These are phyloP conservation scores for Backusella parvicylindrica DNA, from an alignment of 192 early-diverging fungal species.

Conservation along the genomic window DNA sequence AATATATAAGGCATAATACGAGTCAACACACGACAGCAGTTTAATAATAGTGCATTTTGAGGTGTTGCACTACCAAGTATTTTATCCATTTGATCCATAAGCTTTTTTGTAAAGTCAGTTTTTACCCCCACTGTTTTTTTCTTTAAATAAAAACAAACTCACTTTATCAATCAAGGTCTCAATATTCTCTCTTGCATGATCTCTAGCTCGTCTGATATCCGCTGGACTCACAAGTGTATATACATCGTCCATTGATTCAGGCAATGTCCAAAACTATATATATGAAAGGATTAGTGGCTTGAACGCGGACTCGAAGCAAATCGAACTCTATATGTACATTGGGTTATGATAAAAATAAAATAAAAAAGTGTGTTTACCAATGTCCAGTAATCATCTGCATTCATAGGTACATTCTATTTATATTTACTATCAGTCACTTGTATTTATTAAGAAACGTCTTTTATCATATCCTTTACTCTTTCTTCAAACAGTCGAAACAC, in stretches of 20 bases:
- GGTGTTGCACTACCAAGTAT: constrained; percentile 42
- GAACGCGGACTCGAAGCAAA: too few relatives aligned
- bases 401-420: constrained; percentile 15
- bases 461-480: constrained; percentile 46
- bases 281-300: too few relatives aligned
- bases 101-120: background rate
- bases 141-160: background rate
- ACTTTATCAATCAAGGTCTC: constrained; percentile 75
- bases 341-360: background rate
- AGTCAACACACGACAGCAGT: constrained; percentile 80
- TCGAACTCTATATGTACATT: background rate
- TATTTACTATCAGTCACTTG: background rate
- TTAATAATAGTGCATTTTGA: constrained; percentile 58
- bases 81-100: constrained; percentile 45
- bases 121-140: background rate
- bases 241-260: constrained; percentile 74
- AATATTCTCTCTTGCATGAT: constrained; percentile 73
- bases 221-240: constrained; percentile 80
- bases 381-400: constrained; percentile 25
- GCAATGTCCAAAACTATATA: constrained; percentile 71
- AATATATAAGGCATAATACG: constrained; percentile 83
- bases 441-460: background rate
- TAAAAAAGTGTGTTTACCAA: background rate
- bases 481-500: constrained; percentile 84
- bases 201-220: constrained; percentile 78